phyloP scores from a whole-genome alignment of 768 basidiomycete genomes.

The Hygrocybe coccinea region DNA sequence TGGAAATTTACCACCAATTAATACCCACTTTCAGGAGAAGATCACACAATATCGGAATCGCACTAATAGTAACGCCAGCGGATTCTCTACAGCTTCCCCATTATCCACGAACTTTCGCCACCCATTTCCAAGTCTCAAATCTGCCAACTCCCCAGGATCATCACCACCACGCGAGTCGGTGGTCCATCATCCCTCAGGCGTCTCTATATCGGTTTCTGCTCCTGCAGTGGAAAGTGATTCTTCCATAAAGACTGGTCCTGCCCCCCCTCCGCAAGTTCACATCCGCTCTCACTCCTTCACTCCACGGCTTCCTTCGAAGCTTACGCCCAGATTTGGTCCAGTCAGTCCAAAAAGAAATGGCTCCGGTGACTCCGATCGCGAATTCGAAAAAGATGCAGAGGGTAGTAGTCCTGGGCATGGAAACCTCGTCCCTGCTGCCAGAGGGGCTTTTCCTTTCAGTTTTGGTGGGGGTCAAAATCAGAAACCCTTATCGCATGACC shows the following conservation, averaged over 20 bases:
- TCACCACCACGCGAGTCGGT: slow-evolving; percentile 22
- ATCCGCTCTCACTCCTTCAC: slow-evolving; percentile 67
- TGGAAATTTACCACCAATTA: slow-evolving; percentile 34
- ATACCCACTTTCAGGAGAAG: slow-evolving; percentile 54
- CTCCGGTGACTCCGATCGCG: slow-evolving; percentile 39
- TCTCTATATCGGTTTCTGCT: slow-evolving; percentile 48
- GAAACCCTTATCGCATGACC: slow-evolving; percentile 10
- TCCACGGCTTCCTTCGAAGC: slow-evolving; percentile 65
- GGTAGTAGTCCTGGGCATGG: neutral
- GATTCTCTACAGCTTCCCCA: slow-evolving; percentile 28
- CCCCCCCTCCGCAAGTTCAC: slow-evolving; percentile 45
- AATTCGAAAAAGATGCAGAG: slow-evolving; percentile 15
- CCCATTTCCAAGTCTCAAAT: slow-evolving; percentile 39
- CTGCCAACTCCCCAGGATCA: slow-evolving; percentile 29
- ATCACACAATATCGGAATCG: slow-evolving; percentile 62
- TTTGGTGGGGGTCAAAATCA: slow-evolving; percentile 14
- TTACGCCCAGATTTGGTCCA: slow-evolving; percentile 49
- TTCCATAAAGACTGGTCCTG: slow-evolving; percentile 8
- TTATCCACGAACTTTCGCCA: slow-evolving; percentile 35
- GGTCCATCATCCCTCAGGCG: slow-evolving; percentile 19
- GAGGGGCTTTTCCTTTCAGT: slow-evolving; percentile 11
- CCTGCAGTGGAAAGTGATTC: slow-evolving; percentile 34
- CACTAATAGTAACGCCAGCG: slow-evolving; percentile 52
- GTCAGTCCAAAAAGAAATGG: slow-evolving; percentile 56
- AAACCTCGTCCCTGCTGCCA: slow-evolving; percentile 11